These are phyloP conservation scores for Cyamopsis tetragonoloba DNA, from an alignment of 306 rosid species.

Conservation along the genomic window DNA sequence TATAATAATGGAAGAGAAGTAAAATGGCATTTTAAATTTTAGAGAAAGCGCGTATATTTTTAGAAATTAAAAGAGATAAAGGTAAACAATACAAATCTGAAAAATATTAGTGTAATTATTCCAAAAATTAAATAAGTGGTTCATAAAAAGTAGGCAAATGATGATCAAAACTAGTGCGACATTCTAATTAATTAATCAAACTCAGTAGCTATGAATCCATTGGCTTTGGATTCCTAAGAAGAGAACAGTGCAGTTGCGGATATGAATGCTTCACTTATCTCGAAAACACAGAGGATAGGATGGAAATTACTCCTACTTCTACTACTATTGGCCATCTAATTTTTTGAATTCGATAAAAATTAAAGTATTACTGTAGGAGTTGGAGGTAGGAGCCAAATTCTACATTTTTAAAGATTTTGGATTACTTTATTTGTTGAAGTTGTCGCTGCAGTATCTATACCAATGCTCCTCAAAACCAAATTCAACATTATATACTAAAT, in stretches of 20 bases:
- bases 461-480: slow-evolving; percentile 21
- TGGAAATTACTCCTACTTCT: slow-evolving; percentile 19
- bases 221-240: slow-evolving; percentile 38
- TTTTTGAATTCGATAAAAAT: slow-evolving; percentile 32
- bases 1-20: too few species aligned
- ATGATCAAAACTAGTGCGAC: too few species aligned
- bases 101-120: too few species aligned
- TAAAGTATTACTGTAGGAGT: too few species aligned
- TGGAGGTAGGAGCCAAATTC: slow-evolving; percentile 19
- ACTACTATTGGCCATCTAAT: slow-evolving; percentile 4
- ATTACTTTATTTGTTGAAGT: slow-evolving; percentile 19
- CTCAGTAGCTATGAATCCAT: too few species aligned
- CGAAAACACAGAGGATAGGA: slow-evolving; percentile 27
- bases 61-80: too few species aligned
- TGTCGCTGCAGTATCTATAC: slow-evolving; percentile 18
- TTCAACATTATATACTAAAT: slow-evolving; percentile 10
- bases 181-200: too few species aligned
- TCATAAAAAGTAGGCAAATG: too few species aligned
- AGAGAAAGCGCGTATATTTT: too few species aligned
- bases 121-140: too few species aligned
- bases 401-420: background rate
- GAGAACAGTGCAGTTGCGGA: background rate
- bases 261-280: slow-evolving; percentile 30
- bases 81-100: too few species aligned
- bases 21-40: too few species aligned